Percentiles rank a stretch among this genome's conserved stretches.
These are phyloP conservation scores for Salisapilia sapeloensis DNA, from an alignment of 352 stramenopile species.

Conservation along the genomic window DNA sequence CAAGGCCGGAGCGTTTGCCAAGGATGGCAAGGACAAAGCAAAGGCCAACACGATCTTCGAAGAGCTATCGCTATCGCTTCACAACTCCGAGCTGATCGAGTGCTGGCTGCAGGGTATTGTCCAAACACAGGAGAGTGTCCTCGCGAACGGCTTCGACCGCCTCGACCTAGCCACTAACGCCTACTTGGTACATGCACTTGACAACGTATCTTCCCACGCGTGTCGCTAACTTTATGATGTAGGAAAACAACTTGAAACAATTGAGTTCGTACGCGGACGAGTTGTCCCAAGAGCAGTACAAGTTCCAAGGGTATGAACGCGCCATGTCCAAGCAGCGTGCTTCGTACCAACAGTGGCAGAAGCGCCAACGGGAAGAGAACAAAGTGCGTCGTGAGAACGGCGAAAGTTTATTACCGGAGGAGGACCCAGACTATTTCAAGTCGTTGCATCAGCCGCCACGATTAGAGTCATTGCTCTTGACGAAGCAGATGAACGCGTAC, in stretches of 20 bases:
- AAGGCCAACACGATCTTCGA: constrained; percentile 86
- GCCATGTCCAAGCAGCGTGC: constrained; percentile 71
- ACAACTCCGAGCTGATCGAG: constrained; percentile 89
- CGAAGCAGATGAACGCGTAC: constrained; percentile 88
- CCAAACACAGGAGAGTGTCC: constrained; percentile 31
- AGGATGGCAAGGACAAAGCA: constrained; percentile 73
- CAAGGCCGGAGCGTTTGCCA: constrained; percentile 70
- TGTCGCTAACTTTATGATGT: constrained; percentile 5
- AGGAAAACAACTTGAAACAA: constrained; percentile 97
- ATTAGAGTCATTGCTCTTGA: constrained; percentile 79
- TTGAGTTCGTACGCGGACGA: constrained; percentile 95
- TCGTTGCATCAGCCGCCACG: constrained; percentile 74
- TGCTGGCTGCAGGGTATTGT: constrained; percentile 89
- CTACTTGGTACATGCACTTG: constrained; percentile 46
- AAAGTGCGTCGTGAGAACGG: constrained; percentile 65
- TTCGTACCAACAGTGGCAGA: constrained; percentile 75
- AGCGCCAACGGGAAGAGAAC: constrained; percentile 81
- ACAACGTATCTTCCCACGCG: neutral
- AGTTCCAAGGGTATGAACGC: constrained; percentile 83
- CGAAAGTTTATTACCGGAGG: constrained; percentile 56
- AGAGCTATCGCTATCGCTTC: constrained; percentile 91
- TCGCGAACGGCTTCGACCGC: constrained; percentile 83
- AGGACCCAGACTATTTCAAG: constrained; percentile 79
- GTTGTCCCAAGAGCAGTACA: constrained; percentile 90
- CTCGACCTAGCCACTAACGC: constrained; percentile 93